Conservation (phyloP, 768 basidiomycete species). For the Hericium erinaceus region DNA sequence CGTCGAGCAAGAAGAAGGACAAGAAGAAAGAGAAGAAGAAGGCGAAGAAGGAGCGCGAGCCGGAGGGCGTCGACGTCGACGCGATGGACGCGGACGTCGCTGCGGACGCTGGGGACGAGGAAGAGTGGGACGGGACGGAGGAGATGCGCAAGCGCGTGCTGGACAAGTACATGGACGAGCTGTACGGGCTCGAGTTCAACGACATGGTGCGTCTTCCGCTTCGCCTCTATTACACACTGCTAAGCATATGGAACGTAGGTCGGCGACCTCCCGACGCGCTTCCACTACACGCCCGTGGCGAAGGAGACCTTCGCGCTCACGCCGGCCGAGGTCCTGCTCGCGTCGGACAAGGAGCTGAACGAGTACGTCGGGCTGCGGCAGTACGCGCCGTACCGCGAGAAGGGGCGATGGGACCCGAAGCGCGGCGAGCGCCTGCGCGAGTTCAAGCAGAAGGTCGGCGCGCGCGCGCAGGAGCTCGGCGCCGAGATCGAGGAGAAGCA, state of each 20-base stretch:
- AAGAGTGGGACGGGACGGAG: conserved; percentile 84
- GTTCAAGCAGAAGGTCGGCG: conserved; percentile 52
- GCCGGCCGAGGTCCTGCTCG: conserved; percentile 81
- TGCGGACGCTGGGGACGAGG: conserved; percentile 45
- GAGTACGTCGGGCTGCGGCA: conserved; percentile 84
- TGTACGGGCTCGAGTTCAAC: conserved; percentile 90
- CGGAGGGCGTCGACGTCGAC: conserved; percentile 37
- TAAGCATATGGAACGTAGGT: conserved; percentile 40
- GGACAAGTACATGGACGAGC: conserved; percentile 85
- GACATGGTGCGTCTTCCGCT: conserved; percentile 60
- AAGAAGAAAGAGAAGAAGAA: conserved; percentile 52
- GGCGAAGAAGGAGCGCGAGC: conserved; percentile 30
- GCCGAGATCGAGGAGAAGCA: conserved; percentile 13
- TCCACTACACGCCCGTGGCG: conserved; percentile 76
- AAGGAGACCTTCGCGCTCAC: conserved; percentile 59
- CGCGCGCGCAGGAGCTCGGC: conserved; percentile 24
- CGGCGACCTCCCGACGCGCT: conserved; percentile 83
- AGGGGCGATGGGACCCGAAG: conserved; percentile 51
- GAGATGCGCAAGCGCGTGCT: conserved; percentile 79
- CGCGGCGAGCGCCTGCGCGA: conserved; percentile 62
- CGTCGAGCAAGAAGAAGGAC: conserved; percentile 13
- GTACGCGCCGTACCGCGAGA: conserved; percentile 80
- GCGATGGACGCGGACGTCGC: conserved; percentile 52
- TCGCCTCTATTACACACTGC: not conserved
- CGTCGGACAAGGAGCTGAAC: conserved; percentile 90